Evolutionary conservation across 192 early-diverging fungal species (phyloP), one percentile per base, ranked within the genome.

Genomic region (Backusella morwellensis): DNA sequence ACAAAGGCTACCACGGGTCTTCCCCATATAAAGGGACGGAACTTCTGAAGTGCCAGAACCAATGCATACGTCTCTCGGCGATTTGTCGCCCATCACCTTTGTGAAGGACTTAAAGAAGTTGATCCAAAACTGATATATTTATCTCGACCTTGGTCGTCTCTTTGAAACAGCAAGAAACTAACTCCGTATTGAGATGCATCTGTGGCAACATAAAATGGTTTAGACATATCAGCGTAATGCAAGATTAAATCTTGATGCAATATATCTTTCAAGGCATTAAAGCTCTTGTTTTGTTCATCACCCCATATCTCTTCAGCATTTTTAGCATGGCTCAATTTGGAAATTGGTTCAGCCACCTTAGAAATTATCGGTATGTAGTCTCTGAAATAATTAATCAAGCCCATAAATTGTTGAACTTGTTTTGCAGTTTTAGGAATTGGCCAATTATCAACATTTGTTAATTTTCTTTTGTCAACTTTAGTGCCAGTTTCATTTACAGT

Each of bases 331-430:
- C 21, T 34, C 14, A 66, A 32, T 29, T 8, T 66, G n/a, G 69
- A 21, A 29, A 70, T 29, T 14, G 63, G 59, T 32, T 66, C 59
- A 29, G 59, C 59, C 17, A 66, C 59, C 7, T 32, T 66, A 4
- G 59, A 66, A 2, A 66, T 66, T 26, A 66, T 66, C 0, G 59
- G 59, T 29, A 66, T 29, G 59, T 29, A 66, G 9, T 66, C 59
- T 66, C 59, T 23, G 23, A 66, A 32, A 29, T 66, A 66, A 32
- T 66, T 66, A 12, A 66, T 66, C 23, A 66, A 32, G 21, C 59
- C 59, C 59, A 66, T 66, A 29, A 66, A 66, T 19, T 66, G 59
- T 66, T 66, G 59, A 32, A 66, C 29, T 66, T 66, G 59, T 5
- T 66, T 66, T 29, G 21, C 29, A 32, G 26, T 66, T 32, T 66